Evolutionary conservation across 2,329 filamentous ascomycete genomes (phyloP).

Genomic region (Ophiostoma ulmi): DNA sequence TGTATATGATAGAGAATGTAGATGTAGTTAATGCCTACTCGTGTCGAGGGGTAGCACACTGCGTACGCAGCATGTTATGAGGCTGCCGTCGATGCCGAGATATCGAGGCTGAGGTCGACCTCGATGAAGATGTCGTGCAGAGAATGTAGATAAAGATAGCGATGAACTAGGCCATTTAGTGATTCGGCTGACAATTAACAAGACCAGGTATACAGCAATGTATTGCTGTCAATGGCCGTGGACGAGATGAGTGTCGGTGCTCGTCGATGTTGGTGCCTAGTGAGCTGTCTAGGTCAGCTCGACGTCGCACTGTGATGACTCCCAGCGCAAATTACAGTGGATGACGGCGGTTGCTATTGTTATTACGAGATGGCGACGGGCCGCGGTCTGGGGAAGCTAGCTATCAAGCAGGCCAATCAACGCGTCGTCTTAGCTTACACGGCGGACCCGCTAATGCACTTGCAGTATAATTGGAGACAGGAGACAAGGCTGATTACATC

Average conservation of each 20-base stretch:
- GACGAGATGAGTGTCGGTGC: neutral
- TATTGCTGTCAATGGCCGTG: neutral
- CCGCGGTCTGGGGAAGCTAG: slow-evolving; percentile 20
- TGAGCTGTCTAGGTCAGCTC: neutral
- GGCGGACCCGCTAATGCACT: neutral
- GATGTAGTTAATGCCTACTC: neutral
- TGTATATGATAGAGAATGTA: neutral
- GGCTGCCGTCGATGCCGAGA: neutral
- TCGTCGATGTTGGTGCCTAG: neutral
- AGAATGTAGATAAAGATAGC: neutral
- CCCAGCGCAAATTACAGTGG: neutral
- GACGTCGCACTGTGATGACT: slow-evolving; percentile 1
- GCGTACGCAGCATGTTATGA: neutral
- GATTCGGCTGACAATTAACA: neutral
- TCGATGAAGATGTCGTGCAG: neutral
- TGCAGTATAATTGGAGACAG: neutral
- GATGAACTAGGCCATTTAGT: neutral
- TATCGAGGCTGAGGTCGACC: neutral
- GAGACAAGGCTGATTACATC: slow-evolving; percentile 7
- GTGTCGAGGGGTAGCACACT: neutral
- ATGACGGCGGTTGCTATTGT: slow-evolving; percentile 13
- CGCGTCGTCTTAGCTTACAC: neutral
- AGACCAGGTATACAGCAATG: neutral
- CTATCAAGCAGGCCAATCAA: slow-evolving; percentile 13
- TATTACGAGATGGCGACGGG: slow-evolving; percentile 11